Evolutionary conservation across 192 early-diverging fungal species (phyloP).

Genomic region (Coemansia umbellata): DNA sequence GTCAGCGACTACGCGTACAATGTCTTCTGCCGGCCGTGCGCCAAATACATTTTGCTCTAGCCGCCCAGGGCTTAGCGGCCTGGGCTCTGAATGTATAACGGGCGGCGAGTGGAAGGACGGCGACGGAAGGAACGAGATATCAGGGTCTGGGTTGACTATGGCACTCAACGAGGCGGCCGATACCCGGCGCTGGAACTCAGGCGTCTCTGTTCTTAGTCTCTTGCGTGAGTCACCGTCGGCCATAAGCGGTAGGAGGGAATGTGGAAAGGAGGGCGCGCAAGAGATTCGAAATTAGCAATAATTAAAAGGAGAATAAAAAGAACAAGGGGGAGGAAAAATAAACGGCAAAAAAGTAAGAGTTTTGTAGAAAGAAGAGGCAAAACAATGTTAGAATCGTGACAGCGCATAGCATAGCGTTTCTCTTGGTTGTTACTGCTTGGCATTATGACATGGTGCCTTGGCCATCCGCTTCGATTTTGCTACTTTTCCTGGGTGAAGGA

Average conservation of each 20-base stretch:
- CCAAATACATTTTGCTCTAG: slow-evolving; percentile 65
- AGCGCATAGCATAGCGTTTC: too few species aligned
- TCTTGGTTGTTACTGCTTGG: too few species aligned
- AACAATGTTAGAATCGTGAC: too few species aligned
- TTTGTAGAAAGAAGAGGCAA: not conserved
- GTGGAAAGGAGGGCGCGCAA: too few species aligned
- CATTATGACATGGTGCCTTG: too few species aligned
- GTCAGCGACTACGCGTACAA: slow-evolving; percentile 58
- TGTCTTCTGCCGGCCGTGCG: slow-evolving; percentile 57
- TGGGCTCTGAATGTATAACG: not conserved
- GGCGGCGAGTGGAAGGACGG: slow-evolving; percentile 13
- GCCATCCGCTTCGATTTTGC: too few species aligned
- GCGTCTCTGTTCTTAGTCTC: slow-evolving; percentile 33
- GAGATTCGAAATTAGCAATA: not conserved
- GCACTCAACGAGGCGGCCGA: slow-evolving; percentile 46
- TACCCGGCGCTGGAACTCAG: slow-evolving; percentile 34
- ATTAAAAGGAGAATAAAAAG: not conserved
- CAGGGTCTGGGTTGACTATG: slow-evolving; percentile 41
- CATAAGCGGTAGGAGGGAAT: not conserved
- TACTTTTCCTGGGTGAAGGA: too few species aligned
- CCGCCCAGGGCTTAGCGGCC: slow-evolving; percentile 27
- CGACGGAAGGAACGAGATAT: slow-evolving; percentile 17
- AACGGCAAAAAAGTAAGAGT: too few species aligned
- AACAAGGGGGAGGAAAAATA: not conserved
- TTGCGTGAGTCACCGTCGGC: slow-evolving; percentile 21